Evolutionary conservation across 306 rosid genomes (phyloP).

Genomic region (Cicer arietinum): DNA sequence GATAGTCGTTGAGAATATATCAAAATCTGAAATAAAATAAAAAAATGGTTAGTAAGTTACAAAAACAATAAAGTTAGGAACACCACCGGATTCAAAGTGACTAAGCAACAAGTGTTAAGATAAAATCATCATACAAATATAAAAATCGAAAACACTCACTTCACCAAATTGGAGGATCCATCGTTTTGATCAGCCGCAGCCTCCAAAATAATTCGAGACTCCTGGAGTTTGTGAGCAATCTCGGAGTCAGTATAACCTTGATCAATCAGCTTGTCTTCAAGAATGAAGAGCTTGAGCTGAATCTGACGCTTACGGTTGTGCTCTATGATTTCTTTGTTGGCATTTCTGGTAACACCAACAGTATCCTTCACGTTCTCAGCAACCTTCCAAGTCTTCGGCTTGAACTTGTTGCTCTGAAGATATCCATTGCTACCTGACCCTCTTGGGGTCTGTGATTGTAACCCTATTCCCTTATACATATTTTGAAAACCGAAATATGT

Average conservation of each 20-base stretch:
- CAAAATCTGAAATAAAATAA: no score
- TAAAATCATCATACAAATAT: no score
- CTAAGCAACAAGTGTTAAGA: no score
- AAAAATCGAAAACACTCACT: no score
- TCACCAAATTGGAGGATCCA: no score
- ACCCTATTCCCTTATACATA: constrained; percentile 97
- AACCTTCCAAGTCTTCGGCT: constrained; percentile 64
- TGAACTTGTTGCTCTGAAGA: constrained; percentile 87
- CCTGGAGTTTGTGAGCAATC: constrained; percentile 63
- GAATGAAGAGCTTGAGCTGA: constrained; percentile 77
- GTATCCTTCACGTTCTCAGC: constrained; percentile 50
- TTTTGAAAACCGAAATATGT: no score
- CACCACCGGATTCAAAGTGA: no score
- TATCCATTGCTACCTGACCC: constrained; percentile 98
- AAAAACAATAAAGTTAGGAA: no score
- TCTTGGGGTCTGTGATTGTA: constrained; percentile 88
- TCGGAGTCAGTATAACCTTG: constrained; percentile 72
- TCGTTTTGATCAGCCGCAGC: constrained; percentile 7
- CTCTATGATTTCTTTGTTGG: constrained; percentile 81
- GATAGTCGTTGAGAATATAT: constrained; percentile 85
- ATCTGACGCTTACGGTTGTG: constrained; percentile 96
- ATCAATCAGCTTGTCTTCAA: constrained; percentile 81
- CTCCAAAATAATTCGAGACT: constrained; percentile 64
- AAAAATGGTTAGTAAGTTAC: no score
- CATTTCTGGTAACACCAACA: constrained; percentile 66